A percentile compares a stretch with the other conserved stretches of the same genome.
phyloP scores from a whole-genome alignment of 2,329 filamentous ascomycete genomes.

The Lizonia empirigonia region DNA sequence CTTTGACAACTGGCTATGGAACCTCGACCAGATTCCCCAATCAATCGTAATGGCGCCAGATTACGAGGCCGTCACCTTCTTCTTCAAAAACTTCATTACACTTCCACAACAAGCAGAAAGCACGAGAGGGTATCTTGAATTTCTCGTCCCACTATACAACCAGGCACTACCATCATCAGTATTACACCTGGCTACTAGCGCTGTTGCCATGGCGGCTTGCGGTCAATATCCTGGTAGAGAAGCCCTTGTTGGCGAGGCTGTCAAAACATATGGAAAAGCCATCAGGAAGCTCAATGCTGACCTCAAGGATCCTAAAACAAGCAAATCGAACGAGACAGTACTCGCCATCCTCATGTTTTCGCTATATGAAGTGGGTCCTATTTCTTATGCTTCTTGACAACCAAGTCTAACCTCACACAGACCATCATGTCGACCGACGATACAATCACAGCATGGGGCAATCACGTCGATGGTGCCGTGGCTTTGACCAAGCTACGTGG shows the following conservation, averaged over 20 bases:
- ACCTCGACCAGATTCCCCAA: constrained; percentile 35
- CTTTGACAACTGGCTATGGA: constrained; percentile 41
- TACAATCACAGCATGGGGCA: constrained; percentile 47
- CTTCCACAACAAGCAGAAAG: constrained; percentile 47
- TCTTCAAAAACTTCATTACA: constrained; percentile 50
- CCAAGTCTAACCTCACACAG: constrained; percentile 19
- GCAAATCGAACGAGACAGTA: constrained; percentile 48
- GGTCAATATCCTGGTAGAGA: constrained; percentile 48
- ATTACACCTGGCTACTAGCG: constrained; percentile 49
- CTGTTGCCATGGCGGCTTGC: constrained; percentile 47
- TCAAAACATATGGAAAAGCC: constrained; percentile 46
- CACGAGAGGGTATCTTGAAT: constrained; percentile 48
- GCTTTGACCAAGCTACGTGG: constrained; percentile 48
- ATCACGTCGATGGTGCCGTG: constrained; percentile 51
- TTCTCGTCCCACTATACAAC: constrained; percentile 48
- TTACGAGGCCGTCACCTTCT: constrained; percentile 49
- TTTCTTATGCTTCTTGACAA: not conserved
- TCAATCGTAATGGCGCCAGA: constrained; percentile 42
- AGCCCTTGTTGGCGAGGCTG: constrained; percentile 42
- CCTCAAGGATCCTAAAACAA: constrained; percentile 42
- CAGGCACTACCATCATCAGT: constrained; percentile 41
- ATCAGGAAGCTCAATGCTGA: constrained; percentile 46
- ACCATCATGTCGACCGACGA: constrained; percentile 48
- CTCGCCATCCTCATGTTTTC: constrained; percentile 50
- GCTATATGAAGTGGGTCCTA: constrained; percentile 48